A percentile compares a stretch with the other conserved stretches of the same genome.
Conservation (phyloP, 2,329 filamentous ascomycete species). For the Aspergillus tamarii region DNA sequence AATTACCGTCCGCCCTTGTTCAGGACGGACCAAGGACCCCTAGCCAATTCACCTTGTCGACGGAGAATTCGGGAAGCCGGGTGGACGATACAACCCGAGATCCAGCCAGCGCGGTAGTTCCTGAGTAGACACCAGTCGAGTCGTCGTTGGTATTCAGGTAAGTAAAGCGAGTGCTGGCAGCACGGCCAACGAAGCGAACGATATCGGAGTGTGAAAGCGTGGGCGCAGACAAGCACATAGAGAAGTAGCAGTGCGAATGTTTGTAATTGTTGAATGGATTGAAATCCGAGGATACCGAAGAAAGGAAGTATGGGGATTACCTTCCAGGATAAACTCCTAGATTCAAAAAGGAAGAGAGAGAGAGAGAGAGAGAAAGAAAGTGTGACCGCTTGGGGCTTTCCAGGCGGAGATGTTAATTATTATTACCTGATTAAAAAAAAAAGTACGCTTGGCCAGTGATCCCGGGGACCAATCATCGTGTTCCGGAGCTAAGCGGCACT, state of each 20-base stretch:
- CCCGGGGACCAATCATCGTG: conserved; percentile 22
- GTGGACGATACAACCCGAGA: conserved; percentile 18
- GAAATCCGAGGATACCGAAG: conserved; percentile 4
- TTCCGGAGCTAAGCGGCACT: conserved; percentile 22
- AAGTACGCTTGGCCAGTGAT: neutral
- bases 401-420: neutral
- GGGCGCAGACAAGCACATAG: conserved; percentile 42
- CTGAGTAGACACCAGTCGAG: conserved; percentile 19
- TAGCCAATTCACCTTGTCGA: conserved; percentile 48
- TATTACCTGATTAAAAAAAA: neutral
- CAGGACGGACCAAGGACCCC: conserved; percentile 55
- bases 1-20: conserved; percentile 56
- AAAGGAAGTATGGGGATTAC: conserved; percentile 1
- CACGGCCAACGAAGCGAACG: conserved; percentile 31
- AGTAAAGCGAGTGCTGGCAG: conserved; percentile 26
- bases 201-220: conserved; percentile 31
- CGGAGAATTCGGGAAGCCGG: conserved; percentile 27
- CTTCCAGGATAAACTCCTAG: conserved; percentile 10
- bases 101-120: conserved; percentile 19
- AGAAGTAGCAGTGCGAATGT: conserved; percentile 24
- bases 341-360: conserved; percentile 5
- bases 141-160: conserved; percentile 18
- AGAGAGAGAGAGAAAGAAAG: conserved; percentile 4
- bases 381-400: neutral
- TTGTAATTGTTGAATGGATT: conserved; percentile 6